phyloP scores from a whole-genome alignment of 116 monocot genomes.

The Zostera marina region DNA sequence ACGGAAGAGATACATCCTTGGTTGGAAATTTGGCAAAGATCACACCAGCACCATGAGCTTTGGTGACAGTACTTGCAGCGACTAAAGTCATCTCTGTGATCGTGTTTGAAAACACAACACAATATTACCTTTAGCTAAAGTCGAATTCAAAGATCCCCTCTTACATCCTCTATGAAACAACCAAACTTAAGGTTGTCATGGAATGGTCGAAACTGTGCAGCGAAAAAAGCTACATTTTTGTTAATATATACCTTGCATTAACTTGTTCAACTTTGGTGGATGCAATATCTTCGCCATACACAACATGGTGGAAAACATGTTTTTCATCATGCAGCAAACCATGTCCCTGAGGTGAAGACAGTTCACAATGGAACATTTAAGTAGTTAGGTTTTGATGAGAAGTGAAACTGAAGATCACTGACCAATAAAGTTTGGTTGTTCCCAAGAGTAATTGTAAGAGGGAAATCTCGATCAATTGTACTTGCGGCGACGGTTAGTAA shows the following conservation, averaged over 20 bases:
- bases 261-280: slow-evolving; percentile 13
- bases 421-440: slow-evolving; percentile 32
- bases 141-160: slow-evolving; percentile 40
- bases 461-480: slow-evolving; percentile 37
- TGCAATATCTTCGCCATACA: slow-evolving; percentile 49
- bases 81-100: slow-evolving; percentile 30
- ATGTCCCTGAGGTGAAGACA: slow-evolving; percentile 29
- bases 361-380: too few species aligned
- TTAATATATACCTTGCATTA: slow-evolving; percentile 36
- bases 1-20: slow-evolving; percentile 33
- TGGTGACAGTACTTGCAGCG: slow-evolving; percentile 34
- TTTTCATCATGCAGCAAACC: slow-evolving; percentile 27
- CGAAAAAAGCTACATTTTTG: too few species aligned
- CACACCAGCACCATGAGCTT: slow-evolving; percentile 39
- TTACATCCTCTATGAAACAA: slow-evolving; percentile 27
- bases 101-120: slow-evolving; percentile 55
- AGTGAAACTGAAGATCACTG: neutral
- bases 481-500: slow-evolving; percentile 52
- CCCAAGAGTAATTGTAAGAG: slow-evolving; percentile 26
- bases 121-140: slow-evolving; percentile 52
- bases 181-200: neutral
- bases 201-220: too few species aligned
- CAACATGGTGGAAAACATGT: slow-evolving; percentile 20
- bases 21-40: slow-evolving; percentile 60
- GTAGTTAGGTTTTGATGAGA: neutral